These are phyloP conservation scores for Sanghuangporus sanghuang DNA, from an alignment of 1,284 basidiomycete species.

Conservation along the genomic window DNA sequence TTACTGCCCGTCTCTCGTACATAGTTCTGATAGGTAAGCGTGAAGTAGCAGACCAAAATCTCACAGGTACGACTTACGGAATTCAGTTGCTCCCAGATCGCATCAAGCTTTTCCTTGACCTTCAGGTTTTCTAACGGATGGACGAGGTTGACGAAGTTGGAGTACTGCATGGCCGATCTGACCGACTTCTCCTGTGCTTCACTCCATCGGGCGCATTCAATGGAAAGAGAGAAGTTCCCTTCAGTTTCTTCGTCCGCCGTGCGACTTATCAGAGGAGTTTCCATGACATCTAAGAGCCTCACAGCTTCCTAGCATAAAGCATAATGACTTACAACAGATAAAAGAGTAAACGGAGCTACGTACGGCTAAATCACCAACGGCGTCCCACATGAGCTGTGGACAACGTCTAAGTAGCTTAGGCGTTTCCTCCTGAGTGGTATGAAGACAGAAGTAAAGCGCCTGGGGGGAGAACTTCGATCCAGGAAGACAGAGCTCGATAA, in stretches of 20 bases:
- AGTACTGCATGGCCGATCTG: conserved; percentile 43
- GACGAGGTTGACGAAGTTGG: conserved; percentile 50
- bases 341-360: conserved; percentile 18
- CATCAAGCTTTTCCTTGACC: conserved; percentile 42
- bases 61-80: conserved; percentile 35
- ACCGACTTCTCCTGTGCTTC: conserved; percentile 60
- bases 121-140: conserved; percentile 53
- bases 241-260: conserved; percentile 42
- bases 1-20: conserved; percentile 41
- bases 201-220: conserved; percentile 41
- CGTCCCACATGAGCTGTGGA: conserved; percentile 70
- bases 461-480: conserved; percentile 55
- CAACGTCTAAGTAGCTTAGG: conserved; percentile 67
- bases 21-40: conserved; percentile 46
- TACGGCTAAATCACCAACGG: conserved; percentile 73
- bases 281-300: conserved; percentile 12
- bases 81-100: conserved; percentile 62
- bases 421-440: conserved; percentile 63
- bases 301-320: conserved; percentile 12
- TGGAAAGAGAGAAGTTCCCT: conserved; percentile 48
- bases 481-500: conserved; percentile 74
- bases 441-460: conserved; percentile 58
- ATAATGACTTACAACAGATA: background rate
- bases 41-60: background rate
- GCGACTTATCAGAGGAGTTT: conserved; percentile 21